phyloP scores from a whole-genome alignment of 116 monocot genomes.

The Thalassia testudinum region DNA sequence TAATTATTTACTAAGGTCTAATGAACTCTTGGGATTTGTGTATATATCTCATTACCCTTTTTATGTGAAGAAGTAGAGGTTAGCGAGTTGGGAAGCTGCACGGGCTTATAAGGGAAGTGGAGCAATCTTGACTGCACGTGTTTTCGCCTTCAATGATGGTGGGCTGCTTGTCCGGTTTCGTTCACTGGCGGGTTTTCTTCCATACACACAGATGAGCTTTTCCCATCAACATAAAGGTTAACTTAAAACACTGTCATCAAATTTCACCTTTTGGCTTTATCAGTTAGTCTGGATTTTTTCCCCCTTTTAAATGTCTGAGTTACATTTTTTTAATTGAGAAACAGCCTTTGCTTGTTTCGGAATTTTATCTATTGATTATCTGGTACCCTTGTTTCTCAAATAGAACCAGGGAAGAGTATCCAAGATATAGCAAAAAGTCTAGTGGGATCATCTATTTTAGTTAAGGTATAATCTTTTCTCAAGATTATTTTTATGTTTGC shows the following conservation, averaged over 20 bases:
- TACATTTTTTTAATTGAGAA: too few species aligned
- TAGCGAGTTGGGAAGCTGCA: constrained; percentile 83
- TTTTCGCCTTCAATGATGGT: constrained; percentile 64
- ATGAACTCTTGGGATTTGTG: neutral
- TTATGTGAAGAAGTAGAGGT: constrained; percentile 73
- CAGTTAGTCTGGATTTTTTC: too few species aligned
- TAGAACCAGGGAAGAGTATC: constrained; percentile 48
- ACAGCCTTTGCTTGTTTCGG: too few species aligned
- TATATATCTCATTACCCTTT: neutral
- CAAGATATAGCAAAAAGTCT: constrained; percentile 72
- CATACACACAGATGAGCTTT: constrained; percentile 63
- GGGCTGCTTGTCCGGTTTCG: constrained; percentile 66
- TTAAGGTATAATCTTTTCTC: constrained; percentile 42
- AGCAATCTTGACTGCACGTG: constrained; percentile 31
- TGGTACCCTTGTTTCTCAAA: too few species aligned
- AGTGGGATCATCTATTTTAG: constrained; percentile 55
- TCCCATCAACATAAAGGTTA: constrained; percentile 66
- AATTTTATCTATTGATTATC: too few species aligned
- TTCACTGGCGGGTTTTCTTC: constrained; percentile 80
- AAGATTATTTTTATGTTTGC: too few species aligned
- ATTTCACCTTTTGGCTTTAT: too few species aligned
- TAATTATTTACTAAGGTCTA: too few species aligned
- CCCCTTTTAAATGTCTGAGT: too few species aligned
- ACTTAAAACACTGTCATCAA: neutral
- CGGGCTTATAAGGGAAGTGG: constrained; percentile 63